phyloP scores from a whole-genome alignment of 2,329 filamentous ascomycete genomes.

The Calonectria multiphialidica region DNA sequence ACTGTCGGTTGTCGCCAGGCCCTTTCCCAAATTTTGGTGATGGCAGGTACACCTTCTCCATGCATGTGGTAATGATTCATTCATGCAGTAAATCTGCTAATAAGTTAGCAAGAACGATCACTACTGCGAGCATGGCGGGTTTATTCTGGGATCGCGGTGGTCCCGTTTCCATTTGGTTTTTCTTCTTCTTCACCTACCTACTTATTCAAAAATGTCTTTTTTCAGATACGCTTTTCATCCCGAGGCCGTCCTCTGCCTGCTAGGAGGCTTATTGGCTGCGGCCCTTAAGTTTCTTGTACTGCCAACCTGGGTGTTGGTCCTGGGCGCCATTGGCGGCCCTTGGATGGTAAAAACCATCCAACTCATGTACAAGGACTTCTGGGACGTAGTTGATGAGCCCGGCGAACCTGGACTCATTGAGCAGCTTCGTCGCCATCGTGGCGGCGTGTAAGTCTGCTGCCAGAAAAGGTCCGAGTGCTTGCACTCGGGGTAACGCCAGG shows the following conservation, averaged over 20 bases:
- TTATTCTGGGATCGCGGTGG: not conserved
- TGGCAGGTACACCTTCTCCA: not conserved
- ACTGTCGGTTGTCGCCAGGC: too few species aligned
- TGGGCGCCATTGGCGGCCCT: not conserved
- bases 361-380: not conserved
- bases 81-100: not conserved
- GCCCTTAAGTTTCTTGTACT: not conserved
- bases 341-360: not conserved
- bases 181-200: not conserved
- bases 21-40: too few species aligned
- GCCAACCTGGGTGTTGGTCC: not conserved
- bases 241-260: not conserved
- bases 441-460: constrained; percentile 3
- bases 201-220: not conserved
- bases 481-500: not conserved
- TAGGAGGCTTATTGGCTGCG: not conserved
- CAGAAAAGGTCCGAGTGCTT: not conserved
- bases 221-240: not conserved
- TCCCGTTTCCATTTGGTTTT: not conserved
- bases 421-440: not conserved
- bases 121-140: not conserved
- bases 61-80: not conserved
- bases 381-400: not conserved
- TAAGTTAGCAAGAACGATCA: not conserved
- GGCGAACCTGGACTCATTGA: not conserved